Evolutionary conservation across 345 rosid species (phyloP).

Genomic region (Eucalyptus polyanthemos): DNA sequence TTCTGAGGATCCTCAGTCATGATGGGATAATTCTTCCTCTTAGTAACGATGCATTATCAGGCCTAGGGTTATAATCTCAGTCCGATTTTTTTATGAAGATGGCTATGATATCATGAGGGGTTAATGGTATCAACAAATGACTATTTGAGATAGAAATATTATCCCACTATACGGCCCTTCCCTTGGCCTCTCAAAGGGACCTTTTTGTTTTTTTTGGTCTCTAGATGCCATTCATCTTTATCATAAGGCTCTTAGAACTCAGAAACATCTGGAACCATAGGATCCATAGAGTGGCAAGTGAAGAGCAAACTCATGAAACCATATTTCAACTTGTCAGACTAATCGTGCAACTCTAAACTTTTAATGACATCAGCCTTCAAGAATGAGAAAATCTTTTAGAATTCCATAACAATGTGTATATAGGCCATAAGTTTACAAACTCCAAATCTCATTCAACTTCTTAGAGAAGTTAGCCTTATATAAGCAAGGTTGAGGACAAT

Average conservation of each 20-base stretch:
- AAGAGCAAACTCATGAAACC: not conserved
- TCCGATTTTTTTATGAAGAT: not conserved
- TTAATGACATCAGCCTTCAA: not conserved
- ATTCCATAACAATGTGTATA: not conserved
- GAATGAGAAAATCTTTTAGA: not conserved
- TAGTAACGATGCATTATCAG: not conserved
- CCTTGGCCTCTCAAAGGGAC: not conserved
- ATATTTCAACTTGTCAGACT: not conserved
- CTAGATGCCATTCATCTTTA: not conserved
- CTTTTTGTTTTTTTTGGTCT: not conserved
- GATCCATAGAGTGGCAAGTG: not conserved
- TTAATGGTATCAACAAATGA: not conserved
- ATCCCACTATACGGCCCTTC: too few species aligned
- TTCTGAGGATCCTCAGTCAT: not conserved
- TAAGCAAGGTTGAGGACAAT: not conserved
- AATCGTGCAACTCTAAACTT: not conserved
- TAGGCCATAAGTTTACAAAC: not conserved
- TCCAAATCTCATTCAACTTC: not conserved
- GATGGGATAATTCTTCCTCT: not conserved
- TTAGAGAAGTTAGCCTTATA: not conserved
- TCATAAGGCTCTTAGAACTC: not conserved
- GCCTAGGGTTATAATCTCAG: not conserved
- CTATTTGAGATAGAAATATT: not conserved
- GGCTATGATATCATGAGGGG: not conserved
- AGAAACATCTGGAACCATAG: not conserved